These are phyloP conservation scores for Ormosia emarginata DNA, from an alignment of 306 rosid species.

Conservation along the genomic window DNA sequence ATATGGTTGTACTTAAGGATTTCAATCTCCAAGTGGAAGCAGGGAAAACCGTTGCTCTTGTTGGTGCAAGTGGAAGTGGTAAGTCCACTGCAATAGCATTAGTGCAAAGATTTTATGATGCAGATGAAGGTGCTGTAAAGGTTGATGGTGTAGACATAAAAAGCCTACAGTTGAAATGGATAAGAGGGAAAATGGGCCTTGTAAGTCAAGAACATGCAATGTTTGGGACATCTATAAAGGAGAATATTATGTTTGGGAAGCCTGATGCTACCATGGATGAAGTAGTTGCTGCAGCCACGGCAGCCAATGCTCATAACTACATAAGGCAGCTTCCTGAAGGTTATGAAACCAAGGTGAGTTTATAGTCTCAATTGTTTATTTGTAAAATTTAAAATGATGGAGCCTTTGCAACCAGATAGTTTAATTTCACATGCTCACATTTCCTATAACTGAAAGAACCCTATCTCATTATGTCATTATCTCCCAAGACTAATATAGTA, in stretches of 20 bases:
- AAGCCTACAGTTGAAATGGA: constrained; percentile 68
- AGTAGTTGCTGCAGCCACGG: constrained; percentile 71
- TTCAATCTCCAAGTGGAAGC: constrained; percentile 76
- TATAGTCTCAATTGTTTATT: not conserved
- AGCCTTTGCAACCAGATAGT: not conserved
- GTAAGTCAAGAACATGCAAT: constrained; percentile 97
- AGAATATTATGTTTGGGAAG: constrained; percentile 89
- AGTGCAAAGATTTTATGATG: constrained; percentile 82
- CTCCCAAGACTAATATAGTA: not conserved
- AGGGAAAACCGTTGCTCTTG: constrained; percentile 84
- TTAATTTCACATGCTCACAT: not conserved
- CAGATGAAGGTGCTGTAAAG: constrained; percentile 55
- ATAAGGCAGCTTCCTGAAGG: constrained; percentile 91
- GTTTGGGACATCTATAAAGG: constrained; percentile 86
- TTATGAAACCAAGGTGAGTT: constrained; percentile 80
- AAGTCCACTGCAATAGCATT: constrained; percentile 89
- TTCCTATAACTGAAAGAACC: not conserved
- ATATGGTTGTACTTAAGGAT: constrained; percentile 53
- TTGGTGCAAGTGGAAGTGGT: constrained; percentile 95
- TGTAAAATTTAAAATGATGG: not conserved
- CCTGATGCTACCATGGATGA: constrained; percentile 81
- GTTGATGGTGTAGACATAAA: constrained; percentile 79
- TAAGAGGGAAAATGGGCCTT: constrained; percentile 83
- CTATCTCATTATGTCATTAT: not conserved
- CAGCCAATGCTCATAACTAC: constrained; percentile 92